These are phyloP conservation scores for Gastrodia elata DNA, from an alignment of 106 monocot species.

Conservation along the genomic window DNA sequence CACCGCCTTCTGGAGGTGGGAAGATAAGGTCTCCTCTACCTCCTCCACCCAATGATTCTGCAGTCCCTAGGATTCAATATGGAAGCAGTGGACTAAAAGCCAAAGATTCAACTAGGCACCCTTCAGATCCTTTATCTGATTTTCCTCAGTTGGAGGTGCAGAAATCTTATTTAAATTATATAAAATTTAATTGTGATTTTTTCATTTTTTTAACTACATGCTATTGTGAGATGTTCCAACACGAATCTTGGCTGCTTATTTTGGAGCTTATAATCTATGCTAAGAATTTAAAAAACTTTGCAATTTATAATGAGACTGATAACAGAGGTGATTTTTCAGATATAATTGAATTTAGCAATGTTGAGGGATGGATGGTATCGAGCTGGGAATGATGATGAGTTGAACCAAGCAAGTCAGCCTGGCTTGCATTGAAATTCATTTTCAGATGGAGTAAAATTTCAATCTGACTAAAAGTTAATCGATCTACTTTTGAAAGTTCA, in stretches of 20 bases:
- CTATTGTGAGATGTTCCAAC: not conserved
- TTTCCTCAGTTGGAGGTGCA: slow-evolving; percentile 71
- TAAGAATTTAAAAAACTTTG: not conserved
- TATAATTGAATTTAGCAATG: not conserved
- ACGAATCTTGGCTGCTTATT: not conserved
- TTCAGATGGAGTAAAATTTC: not conserved
- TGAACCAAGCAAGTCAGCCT: not conserved
- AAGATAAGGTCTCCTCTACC: slow-evolving; percentile 78
- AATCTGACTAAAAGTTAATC: not conserved
- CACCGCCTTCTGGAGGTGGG: slow-evolving; percentile 52
- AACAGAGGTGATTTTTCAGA: not conserved
- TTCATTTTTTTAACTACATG: slow-evolving; percentile 4
- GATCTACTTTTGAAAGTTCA: not conserved
- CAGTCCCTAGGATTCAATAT: slow-evolving; percentile 55
- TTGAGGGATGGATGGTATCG: not conserved
- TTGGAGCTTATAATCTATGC: not conserved
- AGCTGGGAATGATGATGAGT: not conserved
- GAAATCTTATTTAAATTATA: not conserved
- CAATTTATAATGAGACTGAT: not conserved
- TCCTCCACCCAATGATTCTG: slow-evolving; percentile 94
- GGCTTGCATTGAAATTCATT: not conserved
- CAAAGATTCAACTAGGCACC: slow-evolving; percentile 30
- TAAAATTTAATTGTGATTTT: not conserved
- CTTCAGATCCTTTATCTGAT: slow-evolving; percentile 58
- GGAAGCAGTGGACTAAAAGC: slow-evolving; percentile 20